phyloP scores from a whole-genome alignment of 2,329 filamentous ascomycete species.

The Venturia nashicola region DNA sequence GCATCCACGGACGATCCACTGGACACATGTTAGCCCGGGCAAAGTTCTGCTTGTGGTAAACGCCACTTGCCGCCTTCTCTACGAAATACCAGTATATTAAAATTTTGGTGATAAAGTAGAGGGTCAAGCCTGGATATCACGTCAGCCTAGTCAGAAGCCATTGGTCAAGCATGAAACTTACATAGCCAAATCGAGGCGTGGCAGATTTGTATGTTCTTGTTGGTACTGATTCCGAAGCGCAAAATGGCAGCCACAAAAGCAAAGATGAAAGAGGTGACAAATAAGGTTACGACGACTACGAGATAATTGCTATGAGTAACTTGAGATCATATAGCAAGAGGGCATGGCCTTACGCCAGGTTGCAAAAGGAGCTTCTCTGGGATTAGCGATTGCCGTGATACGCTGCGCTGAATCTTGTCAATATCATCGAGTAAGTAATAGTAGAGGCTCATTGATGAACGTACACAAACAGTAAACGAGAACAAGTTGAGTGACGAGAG shows the following conservation, averaged over 20 bases:
- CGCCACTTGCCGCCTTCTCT: slow-evolving; percentile 45
- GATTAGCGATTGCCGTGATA: background rate
- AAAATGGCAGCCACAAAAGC: slow-evolving; percentile 45
- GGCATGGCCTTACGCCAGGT: background rate
- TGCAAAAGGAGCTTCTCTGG: background rate
- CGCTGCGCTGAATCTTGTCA: background rate
- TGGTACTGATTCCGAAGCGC: slow-evolving; percentile 45
- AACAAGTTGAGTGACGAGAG: background rate
- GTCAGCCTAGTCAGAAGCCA: background rate
- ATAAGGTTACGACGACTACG: slow-evolving; percentile 47
- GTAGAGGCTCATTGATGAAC: background rate
- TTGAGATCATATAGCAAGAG: background rate
- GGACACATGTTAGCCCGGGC: background rate
- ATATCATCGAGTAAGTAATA: background rate
- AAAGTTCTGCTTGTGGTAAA: background rate
- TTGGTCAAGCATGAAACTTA: background rate
- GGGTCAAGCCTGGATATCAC: slow-evolving; percentile 30
- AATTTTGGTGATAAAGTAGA: slow-evolving; percentile 53
- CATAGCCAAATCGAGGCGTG: slow-evolving; percentile 48
- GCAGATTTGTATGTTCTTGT: slow-evolving; percentile 39
- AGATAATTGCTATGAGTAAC: background rate
- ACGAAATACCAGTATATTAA: slow-evolving; percentile 54
- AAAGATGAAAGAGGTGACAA: slow-evolving; percentile 48
- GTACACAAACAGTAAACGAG: slow-evolving; percentile 4
- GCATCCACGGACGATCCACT: slow-evolving; percentile 47